Percentiles rank a stretch among this genome's conserved stretches.
These are phyloP conservation scores for Penicillium sp. DNA, from an alignment of 2,329 filamentous ascomycete species.

Conservation along the genomic window DNA sequence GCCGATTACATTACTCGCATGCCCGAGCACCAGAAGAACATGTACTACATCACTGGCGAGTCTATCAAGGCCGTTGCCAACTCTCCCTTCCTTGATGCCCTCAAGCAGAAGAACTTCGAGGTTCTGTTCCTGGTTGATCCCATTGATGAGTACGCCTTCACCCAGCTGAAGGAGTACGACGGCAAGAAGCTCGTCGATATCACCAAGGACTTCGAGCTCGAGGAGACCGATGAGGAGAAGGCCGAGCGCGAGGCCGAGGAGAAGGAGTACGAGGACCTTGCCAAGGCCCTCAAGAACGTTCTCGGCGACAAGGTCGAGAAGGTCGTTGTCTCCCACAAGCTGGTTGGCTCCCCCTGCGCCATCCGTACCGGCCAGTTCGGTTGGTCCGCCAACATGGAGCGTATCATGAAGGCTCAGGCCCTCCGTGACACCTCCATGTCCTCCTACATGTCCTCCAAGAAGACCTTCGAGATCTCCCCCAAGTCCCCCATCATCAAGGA, in stretches of 20 bases:
- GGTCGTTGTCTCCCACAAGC: slow-evolving; percentile 98
- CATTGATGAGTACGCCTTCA: slow-evolving; percentile 99
- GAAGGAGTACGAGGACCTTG: slow-evolving; percentile 94
- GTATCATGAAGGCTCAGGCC: slow-evolving; percentile 99
- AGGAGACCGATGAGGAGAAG: slow-evolving; percentile 99
- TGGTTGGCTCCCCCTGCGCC: slow-evolving; percentile 88
- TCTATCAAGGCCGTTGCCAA: slow-evolving; percentile 96
- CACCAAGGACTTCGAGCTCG: slow-evolving; percentile 99
- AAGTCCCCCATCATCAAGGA: slow-evolving; percentile 97
- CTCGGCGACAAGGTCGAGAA: slow-evolving; percentile 99
- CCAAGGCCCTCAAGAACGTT: slow-evolving; percentile 98
- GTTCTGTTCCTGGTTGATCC: slow-evolving; percentile 99
- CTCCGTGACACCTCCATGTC: slow-evolving; percentile 99
- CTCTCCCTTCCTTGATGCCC: slow-evolving; percentile 97
- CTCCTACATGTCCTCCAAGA: slow-evolving; percentile 99
- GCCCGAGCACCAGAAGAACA: slow-evolving; percentile 99
- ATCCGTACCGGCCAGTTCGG: slow-evolving; percentile 99
- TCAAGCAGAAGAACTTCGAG: slow-evolving; percentile 99
- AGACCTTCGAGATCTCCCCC: slow-evolving; percentile 99
- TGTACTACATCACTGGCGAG: slow-evolving; percentile 99
- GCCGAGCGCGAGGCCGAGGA: slow-evolving; percentile 88
- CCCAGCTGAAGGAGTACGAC: slow-evolving; percentile 99
- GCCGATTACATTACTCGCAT: slow-evolving; percentile 98
- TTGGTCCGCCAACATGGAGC: slow-evolving; percentile 99
- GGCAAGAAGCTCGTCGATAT: slow-evolving; percentile 99